A percentile compares a stretch with the other conserved stretches of the same genome.
phyloP scores from a whole-genome alignment of 2,329 filamentous ascomycete species.

The Tolypocladium ovalisporum region DNA sequence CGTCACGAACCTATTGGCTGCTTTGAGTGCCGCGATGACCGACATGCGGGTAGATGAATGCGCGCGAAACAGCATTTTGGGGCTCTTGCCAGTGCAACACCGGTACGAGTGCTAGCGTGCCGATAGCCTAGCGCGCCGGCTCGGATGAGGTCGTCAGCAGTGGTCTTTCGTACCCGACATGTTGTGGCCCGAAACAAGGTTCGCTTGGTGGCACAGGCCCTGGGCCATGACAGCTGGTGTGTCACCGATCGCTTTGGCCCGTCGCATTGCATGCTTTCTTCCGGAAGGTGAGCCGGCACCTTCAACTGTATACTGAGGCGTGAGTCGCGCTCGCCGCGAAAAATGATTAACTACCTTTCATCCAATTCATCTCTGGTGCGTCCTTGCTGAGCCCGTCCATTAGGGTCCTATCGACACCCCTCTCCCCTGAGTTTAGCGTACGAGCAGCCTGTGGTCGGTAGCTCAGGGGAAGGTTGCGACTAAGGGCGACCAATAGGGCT shows the following conservation, averaged over 20 bases:
- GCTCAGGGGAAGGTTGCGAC: conserved; percentile 1
- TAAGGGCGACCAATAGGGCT: conserved; percentile 8
- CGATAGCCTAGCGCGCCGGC: not conserved
- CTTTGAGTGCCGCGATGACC: too few relatives aligned
- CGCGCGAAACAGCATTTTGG: too few relatives aligned
- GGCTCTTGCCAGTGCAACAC: not conserved
- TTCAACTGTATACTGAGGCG: not conserved
- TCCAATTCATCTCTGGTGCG: not conserved
- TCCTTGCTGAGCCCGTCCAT: not conserved
- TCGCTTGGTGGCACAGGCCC: not conserved
- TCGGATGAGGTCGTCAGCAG: too few relatives aligned
- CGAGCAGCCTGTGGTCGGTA: not conserved
- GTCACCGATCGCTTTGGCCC: not conserved
- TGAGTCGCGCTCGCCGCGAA: not conserved
- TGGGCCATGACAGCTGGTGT: not conserved
- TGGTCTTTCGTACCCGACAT: too few relatives aligned
- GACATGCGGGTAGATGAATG: too few relatives aligned
- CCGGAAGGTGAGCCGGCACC: not conserved
- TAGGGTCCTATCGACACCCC: not conserved
- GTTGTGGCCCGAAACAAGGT: not conserved
- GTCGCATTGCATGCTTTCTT: not conserved
- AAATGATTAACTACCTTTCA: not conserved
- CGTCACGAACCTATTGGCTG: not conserved
- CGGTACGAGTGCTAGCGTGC: not conserved
- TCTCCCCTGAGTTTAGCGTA: not conserved